A percentile compares a stretch with the other conserved stretches of the same genome.
These are phyloP conservation scores for Volvox africanus DNA, from an alignment of 139 green algal genomes.

Conservation along the genomic window DNA sequence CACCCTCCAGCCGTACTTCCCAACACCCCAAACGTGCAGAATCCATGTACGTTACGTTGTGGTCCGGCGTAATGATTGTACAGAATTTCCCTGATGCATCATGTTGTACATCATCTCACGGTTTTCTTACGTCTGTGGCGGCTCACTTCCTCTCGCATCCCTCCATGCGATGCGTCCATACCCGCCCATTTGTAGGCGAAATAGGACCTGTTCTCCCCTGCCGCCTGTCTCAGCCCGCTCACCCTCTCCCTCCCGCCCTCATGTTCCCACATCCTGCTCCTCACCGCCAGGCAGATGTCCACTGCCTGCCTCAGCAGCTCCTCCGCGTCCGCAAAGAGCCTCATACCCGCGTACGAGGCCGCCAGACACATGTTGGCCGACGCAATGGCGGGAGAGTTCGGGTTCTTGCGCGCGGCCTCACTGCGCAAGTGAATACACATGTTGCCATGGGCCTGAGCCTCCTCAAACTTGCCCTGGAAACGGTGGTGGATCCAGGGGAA, in stretches of 20 bases:
- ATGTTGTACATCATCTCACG: too few relatives aligned
- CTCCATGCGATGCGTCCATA: background rate
- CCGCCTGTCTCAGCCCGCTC: too few relatives aligned
- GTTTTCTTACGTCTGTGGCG: too few relatives aligned
- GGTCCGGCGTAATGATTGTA: too few relatives aligned
- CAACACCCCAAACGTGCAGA: too few relatives aligned
- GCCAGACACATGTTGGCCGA: constrained; percentile 48
- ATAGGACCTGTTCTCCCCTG: background rate
- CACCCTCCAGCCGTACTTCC: too few relatives aligned
- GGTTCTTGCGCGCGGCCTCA: constrained; percentile 23
- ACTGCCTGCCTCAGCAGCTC: constrained; percentile 45
- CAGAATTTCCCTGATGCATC: too few relatives aligned
- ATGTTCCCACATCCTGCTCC: background rate
- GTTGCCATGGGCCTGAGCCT: constrained; percentile 47
- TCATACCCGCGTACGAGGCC: constrained; percentile 23
- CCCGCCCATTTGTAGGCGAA: background rate
- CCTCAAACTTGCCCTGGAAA: constrained; percentile 42
- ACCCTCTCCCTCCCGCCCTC: background rate
- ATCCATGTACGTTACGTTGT: too few relatives aligned
- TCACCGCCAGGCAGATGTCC: constrained; percentile 34
- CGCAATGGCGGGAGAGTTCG: constrained; percentile 32
- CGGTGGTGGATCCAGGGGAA: background rate
- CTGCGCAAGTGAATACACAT: constrained; percentile 42
- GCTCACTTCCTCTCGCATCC: background rate
- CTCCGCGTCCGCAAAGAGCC: constrained; percentile 35